Percentiles rank a stretch among this genome's conserved stretches.
Conservation (phyloP, 1,139 yeast genomes). For the Yamadazyma spencermartinsiae region DNA sequence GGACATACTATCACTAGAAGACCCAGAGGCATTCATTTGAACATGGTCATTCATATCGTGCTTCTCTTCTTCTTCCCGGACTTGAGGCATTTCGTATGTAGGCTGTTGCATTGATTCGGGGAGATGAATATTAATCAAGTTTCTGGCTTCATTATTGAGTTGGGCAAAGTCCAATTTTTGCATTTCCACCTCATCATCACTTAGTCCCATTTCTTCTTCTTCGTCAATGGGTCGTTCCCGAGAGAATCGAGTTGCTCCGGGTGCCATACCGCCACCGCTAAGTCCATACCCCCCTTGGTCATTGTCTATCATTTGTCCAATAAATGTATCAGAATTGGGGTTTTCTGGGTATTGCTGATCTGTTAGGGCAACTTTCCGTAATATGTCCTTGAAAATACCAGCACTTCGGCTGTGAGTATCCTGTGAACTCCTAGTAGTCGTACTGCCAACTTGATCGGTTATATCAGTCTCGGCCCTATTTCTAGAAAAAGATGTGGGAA, state of each 20-base stretch:
- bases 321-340: constrained; percentile 35
- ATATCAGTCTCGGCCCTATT: constrained; percentile 18
- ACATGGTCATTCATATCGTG: constrained; percentile 2
- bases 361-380: constrained; percentile 38
- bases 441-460: constrained; percentile 22
- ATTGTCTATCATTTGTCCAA: constrained; percentile 36
- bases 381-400: constrained; percentile 29
- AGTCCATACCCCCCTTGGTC: constrained; percentile 27
- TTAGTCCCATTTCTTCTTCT: constrained; percentile 23
- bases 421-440: constrained; percentile 8
- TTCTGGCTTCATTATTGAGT: constrained; percentile 42
- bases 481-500: constrained; percentile 6
- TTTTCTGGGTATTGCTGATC: constrained; percentile 30
- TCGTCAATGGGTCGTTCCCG: constrained; percentile 22
- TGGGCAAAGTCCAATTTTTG: constrained; percentile 34
- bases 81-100: constrained; percentile 3
- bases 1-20: constrained; percentile 17
- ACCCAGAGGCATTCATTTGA: constrained; percentile 7
- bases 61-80: neutral
- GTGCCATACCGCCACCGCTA: constrained; percentile 45
- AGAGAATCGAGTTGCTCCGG: constrained; percentile 35
- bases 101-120: constrained; percentile 24
- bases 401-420: constrained; percentile 13
- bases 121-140: constrained; percentile 38
- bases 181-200: constrained; percentile 32